Percentiles rank a stretch among this genome's conserved stretches.
These are phyloP conservation scores for Adansonia grandidieri DNA, from an alignment of 441 rosid species.

Conservation along the genomic window DNA sequence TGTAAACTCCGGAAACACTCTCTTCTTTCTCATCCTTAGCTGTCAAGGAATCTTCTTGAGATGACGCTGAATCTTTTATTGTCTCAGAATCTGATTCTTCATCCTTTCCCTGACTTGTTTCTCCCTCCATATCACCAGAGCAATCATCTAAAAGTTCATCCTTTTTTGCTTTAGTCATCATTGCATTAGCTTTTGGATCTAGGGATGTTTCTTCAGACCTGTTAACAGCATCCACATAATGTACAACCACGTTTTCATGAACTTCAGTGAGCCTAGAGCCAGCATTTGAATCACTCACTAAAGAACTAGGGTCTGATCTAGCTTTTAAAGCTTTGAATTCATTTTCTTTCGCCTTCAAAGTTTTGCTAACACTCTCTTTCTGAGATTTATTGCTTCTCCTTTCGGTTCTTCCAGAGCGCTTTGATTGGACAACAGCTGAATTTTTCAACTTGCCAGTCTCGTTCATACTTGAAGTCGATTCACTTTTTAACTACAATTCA, in stretches of 20 bases:
- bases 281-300: slow-evolving; percentile 50
- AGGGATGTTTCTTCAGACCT: slow-evolving; percentile 48
- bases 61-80: slow-evolving; percentile 59
- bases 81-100: slow-evolving; percentile 62
- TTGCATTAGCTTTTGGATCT: slow-evolving; percentile 36
- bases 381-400: slow-evolving; percentile 43
- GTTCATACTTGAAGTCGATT: slow-evolving; percentile 41
- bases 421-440: slow-evolving; percentile 43
- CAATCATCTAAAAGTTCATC: slow-evolving; percentile 42
- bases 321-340: slow-evolving; percentile 42
- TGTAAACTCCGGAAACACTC: slow-evolving; percentile 37
- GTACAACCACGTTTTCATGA: slow-evolving; percentile 54
- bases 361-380: slow-evolving; percentile 38
- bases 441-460: slow-evolving; percentile 56
- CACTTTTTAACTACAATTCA: slow-evolving; percentile 32
- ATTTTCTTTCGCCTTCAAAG: slow-evolving; percentile 39
- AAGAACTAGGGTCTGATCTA: slow-evolving; percentile 38
- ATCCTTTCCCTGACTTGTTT: slow-evolving; percentile 40
- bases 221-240: slow-evolving; percentile 62
- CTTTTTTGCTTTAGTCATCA: slow-evolving; percentile 30
- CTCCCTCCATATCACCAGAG: slow-evolving; percentile 52
- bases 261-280: slow-evolving; percentile 55
- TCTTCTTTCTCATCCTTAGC: slow-evolving; percentile 63
- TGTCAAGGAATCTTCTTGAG: slow-evolving; percentile 57
- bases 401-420: slow-evolving; percentile 44